These are phyloP conservation scores for Candida dendrica DNA, from an alignment of 805 yeast species.

Conservation along the genomic window DNA sequence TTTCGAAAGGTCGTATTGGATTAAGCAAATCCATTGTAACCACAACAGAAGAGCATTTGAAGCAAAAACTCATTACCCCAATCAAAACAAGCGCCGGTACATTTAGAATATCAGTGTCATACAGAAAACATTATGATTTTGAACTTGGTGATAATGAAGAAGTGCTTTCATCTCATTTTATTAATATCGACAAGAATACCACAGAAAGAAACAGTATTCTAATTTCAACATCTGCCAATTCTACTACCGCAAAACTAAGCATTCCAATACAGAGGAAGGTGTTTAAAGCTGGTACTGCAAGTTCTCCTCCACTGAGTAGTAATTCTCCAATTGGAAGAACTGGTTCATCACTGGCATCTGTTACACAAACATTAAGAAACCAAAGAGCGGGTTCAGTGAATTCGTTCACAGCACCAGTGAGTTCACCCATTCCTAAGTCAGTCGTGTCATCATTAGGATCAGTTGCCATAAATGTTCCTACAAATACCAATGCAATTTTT, in stretches of 20 bases:
- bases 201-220: conserved; percentile 3
- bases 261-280: conserved; percentile 15
- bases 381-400: conserved; percentile 30
- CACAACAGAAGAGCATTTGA: conserved; percentile 39
- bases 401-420: conserved; percentile 16
- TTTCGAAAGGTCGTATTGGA: conserved; percentile 80
- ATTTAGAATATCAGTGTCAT: conserved; percentile 69
- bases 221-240: background rate
- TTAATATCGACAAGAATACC: conserved; percentile 32
- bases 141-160: conserved; percentile 61
- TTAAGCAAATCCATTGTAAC: conserved; percentile 58
- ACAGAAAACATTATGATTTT: conserved; percentile 66
- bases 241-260: conserved; percentile 1
- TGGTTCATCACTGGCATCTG: conserved; percentile 34
- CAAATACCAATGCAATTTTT: conserved; percentile 1
- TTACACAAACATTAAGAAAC: conserved; percentile 30
- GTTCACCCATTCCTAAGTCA: conserved; percentile 21
- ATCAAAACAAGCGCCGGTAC: conserved; percentile 72
- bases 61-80: conserved; percentile 59
- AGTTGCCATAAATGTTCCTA: conserved; percentile 1
- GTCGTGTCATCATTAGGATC: conserved; percentile 18
- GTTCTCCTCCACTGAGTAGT: conserved; percentile 17
- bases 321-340: conserved; percentile 28
- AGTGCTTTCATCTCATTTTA: conserved; percentile 49
- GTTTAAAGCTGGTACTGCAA: conserved; percentile 30